A percentile compares a stretch with the other conserved stretches of the same genome.
Evolutionary conservation across 2,329 filamentous ascomycete genomes (phyloP).

Genomic region (Arthrocladium fulminans): DNA sequence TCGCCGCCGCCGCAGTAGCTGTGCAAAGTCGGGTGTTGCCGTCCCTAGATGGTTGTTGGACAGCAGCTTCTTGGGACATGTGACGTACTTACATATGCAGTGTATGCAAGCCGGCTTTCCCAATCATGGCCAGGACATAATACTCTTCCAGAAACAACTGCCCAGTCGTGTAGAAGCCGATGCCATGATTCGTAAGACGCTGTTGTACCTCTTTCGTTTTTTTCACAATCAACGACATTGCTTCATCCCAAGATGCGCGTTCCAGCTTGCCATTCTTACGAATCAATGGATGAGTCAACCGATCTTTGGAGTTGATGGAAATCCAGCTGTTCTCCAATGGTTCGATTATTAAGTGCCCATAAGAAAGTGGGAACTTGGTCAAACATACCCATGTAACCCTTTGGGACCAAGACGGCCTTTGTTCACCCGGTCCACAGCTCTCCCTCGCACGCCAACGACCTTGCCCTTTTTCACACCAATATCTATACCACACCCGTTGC

Average conservation of each 20-base stretch:
- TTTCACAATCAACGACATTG: slow-evolving; percentile 30
- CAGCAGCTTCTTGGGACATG: no score
- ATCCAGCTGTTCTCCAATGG: no score
- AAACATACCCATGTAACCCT: slow-evolving; percentile 29
- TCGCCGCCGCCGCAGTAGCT: slow-evolving; percentile 31
- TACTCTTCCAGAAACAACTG: slow-evolving; percentile 35
- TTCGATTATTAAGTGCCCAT: no score
- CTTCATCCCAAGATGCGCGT: slow-evolving; percentile 31
- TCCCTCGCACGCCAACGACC: slow-evolving; percentile 31
- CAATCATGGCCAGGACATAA: slow-evolving; percentile 32
- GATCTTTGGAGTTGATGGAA: slow-evolving; percentile 25
- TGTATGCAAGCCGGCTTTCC: slow-evolving; percentile 32
- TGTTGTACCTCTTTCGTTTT: slow-evolving; percentile 26
- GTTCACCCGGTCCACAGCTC: slow-evolving; percentile 28
- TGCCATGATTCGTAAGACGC: slow-evolving; percentile 30
- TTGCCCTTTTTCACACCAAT: slow-evolving; percentile 31
- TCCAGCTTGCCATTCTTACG: slow-evolving; percentile 30
- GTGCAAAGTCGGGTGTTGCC: slow-evolving; percentile 35
- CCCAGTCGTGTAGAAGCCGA: slow-evolving; percentile 33
- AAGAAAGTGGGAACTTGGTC: no score
- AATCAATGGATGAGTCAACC: slow-evolving; percentile 28
- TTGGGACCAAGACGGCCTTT: slow-evolving; percentile 31
- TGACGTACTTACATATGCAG: no score
- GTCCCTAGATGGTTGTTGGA: no score
- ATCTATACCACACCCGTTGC: slow-evolving; percentile 31